Evolutionary conservation across 306 rosid species (phyloP).

Genomic region (Lathyrus aphaca): DNA sequence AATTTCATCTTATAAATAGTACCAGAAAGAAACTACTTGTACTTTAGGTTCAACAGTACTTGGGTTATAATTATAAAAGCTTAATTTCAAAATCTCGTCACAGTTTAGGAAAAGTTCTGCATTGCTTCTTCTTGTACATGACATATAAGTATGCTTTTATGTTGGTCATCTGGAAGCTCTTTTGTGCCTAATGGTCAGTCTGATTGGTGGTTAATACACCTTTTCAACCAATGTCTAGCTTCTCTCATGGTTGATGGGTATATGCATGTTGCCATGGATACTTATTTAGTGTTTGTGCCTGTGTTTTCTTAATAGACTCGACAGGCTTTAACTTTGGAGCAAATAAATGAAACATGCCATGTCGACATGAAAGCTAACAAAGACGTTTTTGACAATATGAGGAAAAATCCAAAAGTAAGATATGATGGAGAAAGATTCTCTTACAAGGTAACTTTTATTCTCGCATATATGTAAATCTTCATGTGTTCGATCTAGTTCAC

Average conservation of each 20-base stretch:
- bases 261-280: constrained; percentile 10
- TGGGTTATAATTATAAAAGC: constrained; percentile 8
- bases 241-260: constrained; percentile 1
- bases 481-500: constrained; percentile 3
- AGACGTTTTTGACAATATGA: constrained; percentile 84
- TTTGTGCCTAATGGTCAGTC: neutral
- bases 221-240: neutral
- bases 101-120: neutral
- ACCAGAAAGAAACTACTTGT: neutral
- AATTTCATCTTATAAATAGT: neutral
- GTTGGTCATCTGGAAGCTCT: constrained; percentile 12
- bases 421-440: constrained; percentile 86
- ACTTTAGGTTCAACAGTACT: neutral
- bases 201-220: constrained; percentile 10
- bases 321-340: constrained; percentile 76
- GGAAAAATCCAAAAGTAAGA: constrained; percentile 86
- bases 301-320: constrained; percentile 67
- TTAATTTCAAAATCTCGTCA: neutral
- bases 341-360: constrained; percentile 78
- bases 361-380: constrained; percentile 85
- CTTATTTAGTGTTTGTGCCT: constrained; percentile 8
- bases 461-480: neutral
- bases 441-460: constrained; percentile 68
- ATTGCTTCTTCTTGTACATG: neutral
- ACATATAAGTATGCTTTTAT: neutral